These are phyloP conservation scores for Carpinus fangiana DNA, from an alignment of 306 rosid genomes.

Conservation along the genomic window DNA sequence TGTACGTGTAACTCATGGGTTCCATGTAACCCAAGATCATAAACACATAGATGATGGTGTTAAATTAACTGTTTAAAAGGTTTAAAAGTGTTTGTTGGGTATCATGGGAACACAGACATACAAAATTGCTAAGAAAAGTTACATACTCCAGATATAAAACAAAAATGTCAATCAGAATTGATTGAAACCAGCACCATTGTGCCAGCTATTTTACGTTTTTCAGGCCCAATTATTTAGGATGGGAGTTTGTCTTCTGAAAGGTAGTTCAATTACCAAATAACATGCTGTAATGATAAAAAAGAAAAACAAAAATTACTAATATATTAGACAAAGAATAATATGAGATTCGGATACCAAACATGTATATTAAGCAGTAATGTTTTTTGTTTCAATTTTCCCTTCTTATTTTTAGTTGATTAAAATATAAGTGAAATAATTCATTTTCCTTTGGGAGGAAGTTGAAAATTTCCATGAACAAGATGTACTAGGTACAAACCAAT, in stretches of 20 bases:
- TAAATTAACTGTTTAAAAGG: slow-evolving; percentile 9
- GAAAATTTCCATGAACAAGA: neutral
- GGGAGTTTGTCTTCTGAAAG: neutral
- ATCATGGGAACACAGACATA: neutral
- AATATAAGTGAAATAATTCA: neutral
- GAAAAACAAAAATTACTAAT: neutral
- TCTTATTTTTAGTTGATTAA: neutral
- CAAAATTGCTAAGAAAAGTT: neutral
- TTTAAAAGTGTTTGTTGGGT: neutral
- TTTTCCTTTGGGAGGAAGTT: neutral
- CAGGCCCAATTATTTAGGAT: neutral
- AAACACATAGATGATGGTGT: neutral
- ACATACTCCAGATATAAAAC: neutral
- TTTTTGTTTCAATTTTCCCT: neutral
- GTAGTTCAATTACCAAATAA: neutral
- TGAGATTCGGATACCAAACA: neutral
- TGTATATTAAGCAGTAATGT: neutral
- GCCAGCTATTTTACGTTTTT: neutral
- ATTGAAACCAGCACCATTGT: slow-evolving; percentile 14
- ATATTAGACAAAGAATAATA: neutral
- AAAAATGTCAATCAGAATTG: neutral
- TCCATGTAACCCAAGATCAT: neutral
- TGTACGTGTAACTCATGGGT: neutral
- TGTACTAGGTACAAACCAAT: neutral
- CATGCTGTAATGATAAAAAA: neutral